A percentile compares a stretch with the other conserved stretches of the same genome.
These are phyloP conservation scores for Balakata baccata DNA, from an alignment of 345 rosid species.

Conservation along the genomic window DNA sequence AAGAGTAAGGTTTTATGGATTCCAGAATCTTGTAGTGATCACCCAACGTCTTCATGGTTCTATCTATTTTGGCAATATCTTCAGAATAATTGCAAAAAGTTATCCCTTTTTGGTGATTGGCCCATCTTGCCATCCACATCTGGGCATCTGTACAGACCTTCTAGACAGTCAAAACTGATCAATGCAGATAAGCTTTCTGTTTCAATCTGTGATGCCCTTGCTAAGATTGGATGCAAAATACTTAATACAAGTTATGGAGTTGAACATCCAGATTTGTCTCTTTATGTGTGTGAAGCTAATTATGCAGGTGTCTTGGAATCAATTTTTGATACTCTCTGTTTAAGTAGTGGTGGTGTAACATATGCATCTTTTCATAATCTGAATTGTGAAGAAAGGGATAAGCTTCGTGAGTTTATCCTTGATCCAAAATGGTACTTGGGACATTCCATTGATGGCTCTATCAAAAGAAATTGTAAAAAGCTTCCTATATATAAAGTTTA, in stretches of 20 bases:
- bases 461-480: conserved; percentile 58
- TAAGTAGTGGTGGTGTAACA: conserved; percentile 34
- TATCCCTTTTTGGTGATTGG: conserved; percentile 78
- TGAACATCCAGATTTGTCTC: conserved; percentile 69
- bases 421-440: conserved; percentile 81
- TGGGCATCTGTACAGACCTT: conserved; percentile 68
- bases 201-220: conserved; percentile 52
- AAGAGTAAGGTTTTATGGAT: conserved; percentile 67
- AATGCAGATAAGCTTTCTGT: conserved; percentile 57
- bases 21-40: conserved; percentile 50
- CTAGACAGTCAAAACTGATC: conserved; percentile 69
- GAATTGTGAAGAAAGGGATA: conserved; percentile 67
- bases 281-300: conserved; percentile 54
- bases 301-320: conserved; percentile 70
- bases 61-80: conserved; percentile 80
- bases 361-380: conserved; percentile 41
- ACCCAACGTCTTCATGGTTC: conserved; percentile 84
- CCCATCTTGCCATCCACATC: conserved; percentile 86
- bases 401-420: conserved; percentile 67
- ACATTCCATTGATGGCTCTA: conserved; percentile 40
- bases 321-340: conserved; percentile 54
- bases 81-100: conserved; percentile 50
- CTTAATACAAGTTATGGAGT: conserved; percentile 51
- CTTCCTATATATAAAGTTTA: conserved; percentile 72
- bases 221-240: conserved; percentile 86